These are phyloP conservation scores for Coccomyxa subellipsoidea DNA, from an alignment of 163 green algal species.

Conservation along the genomic window DNA sequence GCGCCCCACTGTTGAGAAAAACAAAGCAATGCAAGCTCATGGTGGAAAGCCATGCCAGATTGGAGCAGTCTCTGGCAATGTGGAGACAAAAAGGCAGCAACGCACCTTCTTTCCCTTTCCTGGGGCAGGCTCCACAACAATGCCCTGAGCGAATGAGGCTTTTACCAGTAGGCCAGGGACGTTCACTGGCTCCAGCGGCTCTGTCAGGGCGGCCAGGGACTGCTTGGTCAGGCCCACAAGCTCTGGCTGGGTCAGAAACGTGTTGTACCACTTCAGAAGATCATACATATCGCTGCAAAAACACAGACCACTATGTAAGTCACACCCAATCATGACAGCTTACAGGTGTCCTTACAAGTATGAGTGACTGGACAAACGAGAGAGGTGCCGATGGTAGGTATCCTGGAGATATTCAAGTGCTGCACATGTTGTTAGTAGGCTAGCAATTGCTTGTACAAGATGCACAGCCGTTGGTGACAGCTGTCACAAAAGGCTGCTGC, in stretches of 20 bases:
- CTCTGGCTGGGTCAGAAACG: neutral
- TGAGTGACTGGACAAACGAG: neutral
- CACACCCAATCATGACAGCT: neutral
- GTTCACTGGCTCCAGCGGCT: neutral
- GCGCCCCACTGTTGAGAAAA: neutral
- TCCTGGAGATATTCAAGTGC: neutral
- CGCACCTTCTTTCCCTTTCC: neutral
- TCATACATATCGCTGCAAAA: neutral
- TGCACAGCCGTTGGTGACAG: too few species aligned
- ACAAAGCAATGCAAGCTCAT: neutral
- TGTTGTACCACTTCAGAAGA: slow-evolving; percentile 10
- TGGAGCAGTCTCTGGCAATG: too few species aligned
- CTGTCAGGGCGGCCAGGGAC: neutral
- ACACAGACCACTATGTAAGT: too few species aligned
- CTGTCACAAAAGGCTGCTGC: neutral
- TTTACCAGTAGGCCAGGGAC: neutral
- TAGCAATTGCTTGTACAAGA: too few species aligned
- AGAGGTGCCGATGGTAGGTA: neutral
- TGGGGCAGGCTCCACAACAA: neutral
- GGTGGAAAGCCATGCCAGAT: neutral
- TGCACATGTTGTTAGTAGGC: neutral
- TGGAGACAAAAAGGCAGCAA: neutral
- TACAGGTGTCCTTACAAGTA: neutral
- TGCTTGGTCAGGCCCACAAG: neutral
- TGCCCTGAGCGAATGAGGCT: neutral